These are phyloP conservation scores for Exophiala sp. DNA, from an alignment of 2,329 filamentous ascomycete species.

Conservation along the genomic window DNA sequence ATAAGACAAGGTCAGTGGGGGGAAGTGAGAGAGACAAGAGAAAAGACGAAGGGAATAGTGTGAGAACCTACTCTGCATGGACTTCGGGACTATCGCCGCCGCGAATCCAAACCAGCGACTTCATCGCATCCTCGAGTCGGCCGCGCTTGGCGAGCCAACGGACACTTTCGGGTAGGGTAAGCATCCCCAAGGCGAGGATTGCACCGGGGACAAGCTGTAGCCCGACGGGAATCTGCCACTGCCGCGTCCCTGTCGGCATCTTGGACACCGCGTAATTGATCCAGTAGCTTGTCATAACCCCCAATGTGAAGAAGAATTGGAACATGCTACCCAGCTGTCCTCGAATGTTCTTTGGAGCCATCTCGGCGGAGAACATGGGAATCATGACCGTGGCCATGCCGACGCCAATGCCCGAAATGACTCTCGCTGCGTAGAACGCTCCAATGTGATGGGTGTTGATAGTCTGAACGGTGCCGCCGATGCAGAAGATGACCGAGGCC, in stretches of 20 bases:
- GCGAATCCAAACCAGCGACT: slow-evolving; percentile 50
- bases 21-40: no score
- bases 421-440: slow-evolving; percentile 41
- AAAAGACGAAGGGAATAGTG: no score
- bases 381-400: slow-evolving; percentile 44
- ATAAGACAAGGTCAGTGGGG: neutral
- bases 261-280: slow-evolving; percentile 46
- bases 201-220: slow-evolving; percentile 49
- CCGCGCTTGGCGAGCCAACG: slow-evolving; percentile 48
- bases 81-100: slow-evolving; percentile 40
- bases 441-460: slow-evolving; percentile 34
- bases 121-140: slow-evolving; percentile 43
- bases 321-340: slow-evolving; percentile 71
- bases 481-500: slow-evolving; percentile 13
- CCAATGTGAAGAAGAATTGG: slow-evolving; percentile 68
- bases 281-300: slow-evolving; percentile 74
- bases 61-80: slow-evolving; percentile 46
- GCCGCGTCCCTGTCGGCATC: slow-evolving; percentile 47
- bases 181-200: slow-evolving; percentile 47
- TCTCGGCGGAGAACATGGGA: slow-evolving; percentile 69
- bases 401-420: slow-evolving; percentile 42
- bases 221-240: slow-evolving; percentile 57
- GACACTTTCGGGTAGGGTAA: slow-evolving; percentile 47
- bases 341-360: slow-evolving; percentile 64
- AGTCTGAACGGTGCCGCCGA: slow-evolving; percentile 31